Conservation (phyloP, 441 rosid genomes). For the Gossypium schwendimanii region DNA sequence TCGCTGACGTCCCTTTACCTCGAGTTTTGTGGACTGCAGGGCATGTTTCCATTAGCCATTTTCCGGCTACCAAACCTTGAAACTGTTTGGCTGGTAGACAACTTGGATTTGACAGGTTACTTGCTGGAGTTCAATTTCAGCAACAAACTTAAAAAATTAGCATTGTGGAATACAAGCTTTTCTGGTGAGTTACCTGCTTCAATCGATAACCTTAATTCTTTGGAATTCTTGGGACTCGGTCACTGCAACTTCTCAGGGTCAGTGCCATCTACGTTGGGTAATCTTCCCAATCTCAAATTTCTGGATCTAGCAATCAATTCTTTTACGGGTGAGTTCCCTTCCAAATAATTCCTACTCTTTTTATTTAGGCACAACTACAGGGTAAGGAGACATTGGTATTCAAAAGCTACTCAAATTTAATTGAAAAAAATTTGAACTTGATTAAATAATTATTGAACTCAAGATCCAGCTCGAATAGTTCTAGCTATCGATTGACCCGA, state of each 20-base stretch:
- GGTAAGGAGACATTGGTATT: too few relatives aligned
- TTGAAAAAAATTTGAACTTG: too few relatives aligned
- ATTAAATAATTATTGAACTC: too few relatives aligned
- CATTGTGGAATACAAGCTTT: neutral
- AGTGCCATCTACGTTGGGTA: neutral
- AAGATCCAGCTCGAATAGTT: too few relatives aligned
- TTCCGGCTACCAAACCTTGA: constrained; percentile 16
- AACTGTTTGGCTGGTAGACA: neutral
- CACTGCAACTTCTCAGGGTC: neutral
- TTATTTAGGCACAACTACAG: too few relatives aligned
- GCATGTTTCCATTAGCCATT: constrained; percentile 15
- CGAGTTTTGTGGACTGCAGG: neutral
- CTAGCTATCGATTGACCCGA: too few relatives aligned
- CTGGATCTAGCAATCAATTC: neutral
- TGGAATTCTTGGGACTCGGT: neutral
- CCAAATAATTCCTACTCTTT: too few relatives aligned
- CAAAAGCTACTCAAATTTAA: too few relatives aligned
- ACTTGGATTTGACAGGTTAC: neutral
- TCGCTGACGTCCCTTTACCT: neutral
- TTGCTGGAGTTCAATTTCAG: neutral
- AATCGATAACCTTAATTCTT: constrained; percentile 14
- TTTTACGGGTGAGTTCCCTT: neutral
- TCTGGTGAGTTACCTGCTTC: constrained; percentile 16
- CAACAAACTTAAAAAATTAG: neutral
- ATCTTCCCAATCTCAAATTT: neutral